A percentile compares a stretch with the other conserved stretches of the same genome.
Conservation (phyloP, 306 rosid species). For the Gastrolobium villosum region DNA sequence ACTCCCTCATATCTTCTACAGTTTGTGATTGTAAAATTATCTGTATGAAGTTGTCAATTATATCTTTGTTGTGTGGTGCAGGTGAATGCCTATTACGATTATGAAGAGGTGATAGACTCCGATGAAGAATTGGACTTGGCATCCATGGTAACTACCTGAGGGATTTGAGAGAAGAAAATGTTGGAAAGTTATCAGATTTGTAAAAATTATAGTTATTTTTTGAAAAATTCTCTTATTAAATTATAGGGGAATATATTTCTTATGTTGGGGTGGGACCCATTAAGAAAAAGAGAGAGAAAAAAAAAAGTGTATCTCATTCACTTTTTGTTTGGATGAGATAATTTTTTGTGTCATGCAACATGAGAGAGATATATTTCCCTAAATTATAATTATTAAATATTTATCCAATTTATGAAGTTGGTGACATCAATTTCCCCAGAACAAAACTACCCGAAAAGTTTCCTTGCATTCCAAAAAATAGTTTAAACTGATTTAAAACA, state of each 20-base stretch:
- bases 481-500: neutral
- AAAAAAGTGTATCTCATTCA: no score
- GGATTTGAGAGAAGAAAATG: conserved; percentile 27
- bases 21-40: conserved; percentile 5
- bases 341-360: no score
- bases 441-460: neutral
- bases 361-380: neutral
- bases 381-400: conserved; percentile 6
- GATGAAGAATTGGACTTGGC: conserved; percentile 88
- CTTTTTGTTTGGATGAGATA: no score
- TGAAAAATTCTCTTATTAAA: conserved; percentile 25
- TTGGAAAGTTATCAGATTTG: conserved; percentile 24
- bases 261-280: no score
- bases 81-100: conserved; percentile 79
- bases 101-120: conserved; percentile 78
- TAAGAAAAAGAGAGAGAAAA: no score
- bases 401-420: conserved; percentile 33
- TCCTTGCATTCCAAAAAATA: neutral
- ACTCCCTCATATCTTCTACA: conserved; percentile 17
- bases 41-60: neutral
- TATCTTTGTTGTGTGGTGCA: conserved; percentile 49
- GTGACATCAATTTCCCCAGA: conserved; percentile 12
- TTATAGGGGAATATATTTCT: no score
- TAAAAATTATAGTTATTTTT: conserved; percentile 44
- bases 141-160: conserved; percentile 74